Evolutionary conservation across 1,139 yeast genomes (phyloP).

Genomic region (Yamadazyma blattariae): DNA sequence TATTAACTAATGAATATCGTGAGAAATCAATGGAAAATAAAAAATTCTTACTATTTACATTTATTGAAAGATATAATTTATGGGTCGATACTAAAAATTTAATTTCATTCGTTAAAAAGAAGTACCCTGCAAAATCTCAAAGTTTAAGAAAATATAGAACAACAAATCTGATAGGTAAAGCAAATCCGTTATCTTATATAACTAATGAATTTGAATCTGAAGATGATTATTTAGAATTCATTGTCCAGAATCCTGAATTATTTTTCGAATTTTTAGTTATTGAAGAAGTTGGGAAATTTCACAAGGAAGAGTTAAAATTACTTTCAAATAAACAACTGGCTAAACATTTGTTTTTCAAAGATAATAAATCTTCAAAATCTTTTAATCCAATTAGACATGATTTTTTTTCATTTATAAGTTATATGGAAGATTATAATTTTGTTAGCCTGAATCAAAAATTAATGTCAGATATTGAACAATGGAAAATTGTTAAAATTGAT

Average conservation of each 20-base stretch:
- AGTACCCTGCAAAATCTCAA: conserved; percentile 8
- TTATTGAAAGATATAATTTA: conserved; percentile 27
- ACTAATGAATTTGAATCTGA: conserved; percentile 22
- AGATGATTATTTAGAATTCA: conserved; percentile 26
- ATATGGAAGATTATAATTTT: conserved; percentile 10
- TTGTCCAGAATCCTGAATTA: conserved; percentile 18
- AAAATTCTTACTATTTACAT: conserved; percentile 27
- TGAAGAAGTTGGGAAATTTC: conserved; percentile 28
- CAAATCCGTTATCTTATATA: conserved; percentile 12
- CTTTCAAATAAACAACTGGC: conserved; percentile 17
- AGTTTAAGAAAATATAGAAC: conserved; percentile 11
- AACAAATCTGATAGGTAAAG: conserved; percentile 4
- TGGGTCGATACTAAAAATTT: conserved; percentile 26
- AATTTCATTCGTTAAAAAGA: conserved; percentile 15
- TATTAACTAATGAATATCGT: conserved; percentile 30
- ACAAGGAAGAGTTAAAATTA: conserved; percentile 26
- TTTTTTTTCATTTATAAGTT: conserved; percentile 13
- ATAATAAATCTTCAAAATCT: conserved; percentile 7
- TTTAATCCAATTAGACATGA: conserved; percentile 26
- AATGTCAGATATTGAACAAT: conserved; percentile 4
- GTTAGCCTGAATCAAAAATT: conserved; percentile 5
- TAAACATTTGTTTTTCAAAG: conserved; percentile 14
- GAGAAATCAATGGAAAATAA: conserved; percentile 19
- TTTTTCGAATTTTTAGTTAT: conserved; percentile 31
- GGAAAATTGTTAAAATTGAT: not conserved